phyloP scores from a whole-genome alignment of 768 basidiomycete species.

The Hypsizygus marmoreus region DNA sequence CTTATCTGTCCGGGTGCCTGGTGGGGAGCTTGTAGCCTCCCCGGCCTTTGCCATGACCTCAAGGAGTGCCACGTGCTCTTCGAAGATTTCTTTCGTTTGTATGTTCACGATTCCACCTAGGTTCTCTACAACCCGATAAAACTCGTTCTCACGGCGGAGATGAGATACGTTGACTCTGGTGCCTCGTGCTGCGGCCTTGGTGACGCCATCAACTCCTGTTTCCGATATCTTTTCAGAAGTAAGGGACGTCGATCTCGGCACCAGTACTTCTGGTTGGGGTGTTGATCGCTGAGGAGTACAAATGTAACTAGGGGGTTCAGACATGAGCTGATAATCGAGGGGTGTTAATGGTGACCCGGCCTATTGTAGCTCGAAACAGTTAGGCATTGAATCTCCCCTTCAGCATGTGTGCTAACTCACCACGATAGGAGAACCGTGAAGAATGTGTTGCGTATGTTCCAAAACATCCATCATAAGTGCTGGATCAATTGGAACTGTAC shows the following conservation, averaged over 20 bases:
- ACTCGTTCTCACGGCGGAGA: conserved; percentile 79
- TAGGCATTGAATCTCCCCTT: neutral
- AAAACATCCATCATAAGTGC: conserved; percentile 11
- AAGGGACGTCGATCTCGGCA: neutral
- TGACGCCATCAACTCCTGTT: neutral
- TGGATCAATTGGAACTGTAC: conserved; percentile 18
- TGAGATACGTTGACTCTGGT: conserved; percentile 71
- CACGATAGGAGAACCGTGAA: neutral
- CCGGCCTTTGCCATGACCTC: conserved; percentile 56
- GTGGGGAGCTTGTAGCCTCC: conserved; percentile 70
- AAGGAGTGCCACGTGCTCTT: conserved; percentile 65
- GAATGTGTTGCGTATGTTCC: conserved; percentile 4
- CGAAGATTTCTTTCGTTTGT: conserved; percentile 68
- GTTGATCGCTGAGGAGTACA: neutral
- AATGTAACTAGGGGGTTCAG: neutral
- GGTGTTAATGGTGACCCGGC: neutral
- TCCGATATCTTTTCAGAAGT: neutral
- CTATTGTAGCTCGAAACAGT: neutral
- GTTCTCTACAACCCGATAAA: conserved; percentile 64
- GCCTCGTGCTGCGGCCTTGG: conserved; percentile 7
- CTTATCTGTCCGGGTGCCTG: conserved; percentile 71
- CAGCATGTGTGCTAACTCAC: neutral
- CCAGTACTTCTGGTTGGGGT: neutral
- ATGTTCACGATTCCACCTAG: conserved; percentile 69
- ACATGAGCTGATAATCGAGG: neutral